Evolutionary conservation across 352 stramenopile genomes (phyloP).

Genomic region (Peronospora destructor): DNA sequence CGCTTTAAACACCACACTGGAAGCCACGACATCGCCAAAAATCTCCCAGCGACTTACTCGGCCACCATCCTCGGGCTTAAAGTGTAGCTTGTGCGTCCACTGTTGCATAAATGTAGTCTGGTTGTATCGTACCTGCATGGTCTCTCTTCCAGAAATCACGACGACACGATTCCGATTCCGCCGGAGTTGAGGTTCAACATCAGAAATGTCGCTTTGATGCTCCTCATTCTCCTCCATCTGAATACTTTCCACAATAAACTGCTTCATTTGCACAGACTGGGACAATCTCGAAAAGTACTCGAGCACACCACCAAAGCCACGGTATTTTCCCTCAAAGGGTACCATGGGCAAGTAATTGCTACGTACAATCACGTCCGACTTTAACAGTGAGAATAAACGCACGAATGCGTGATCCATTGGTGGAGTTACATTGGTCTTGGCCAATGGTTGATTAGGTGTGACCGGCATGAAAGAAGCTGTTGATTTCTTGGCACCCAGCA

Average conservation of each 20-base stretch:
- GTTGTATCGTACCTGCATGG: constrained; percentile 78
- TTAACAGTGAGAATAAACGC: constrained; percentile 77
- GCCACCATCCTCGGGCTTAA: constrained; percentile 40
- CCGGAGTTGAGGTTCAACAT: constrained; percentile 20
- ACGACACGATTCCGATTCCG: constrained; percentile 48
- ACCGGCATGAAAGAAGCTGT: constrained; percentile 42
- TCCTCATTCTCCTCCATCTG: constrained; percentile 48
- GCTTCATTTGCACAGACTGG: constrained; percentile 62
- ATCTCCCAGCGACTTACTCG: constrained; percentile 75
- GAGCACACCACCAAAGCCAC: constrained; percentile 62
- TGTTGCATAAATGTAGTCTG: constrained; percentile 85
- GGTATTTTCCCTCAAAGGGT: constrained; percentile 81
- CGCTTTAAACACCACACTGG: constrained; percentile 77
- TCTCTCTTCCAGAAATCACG: constrained; percentile 67
- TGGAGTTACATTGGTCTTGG: constrained; percentile 34
- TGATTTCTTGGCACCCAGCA: constrained; percentile 39
- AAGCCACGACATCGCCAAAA: constrained; percentile 81
- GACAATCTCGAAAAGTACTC: constrained; percentile 72
- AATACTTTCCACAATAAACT: constrained; percentile 72
- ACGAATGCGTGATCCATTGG: constrained; percentile 57
- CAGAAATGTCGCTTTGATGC: constrained; percentile 1
- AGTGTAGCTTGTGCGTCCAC: constrained; percentile 82
- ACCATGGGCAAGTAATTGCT: constrained; percentile 88
- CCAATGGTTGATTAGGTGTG: constrained; percentile 43
- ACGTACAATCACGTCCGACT: constrained; percentile 65